phyloP scores from a whole-genome alignment of 2,329 filamentous ascomycete genomes.

The Penicillium glabrum region DNA sequence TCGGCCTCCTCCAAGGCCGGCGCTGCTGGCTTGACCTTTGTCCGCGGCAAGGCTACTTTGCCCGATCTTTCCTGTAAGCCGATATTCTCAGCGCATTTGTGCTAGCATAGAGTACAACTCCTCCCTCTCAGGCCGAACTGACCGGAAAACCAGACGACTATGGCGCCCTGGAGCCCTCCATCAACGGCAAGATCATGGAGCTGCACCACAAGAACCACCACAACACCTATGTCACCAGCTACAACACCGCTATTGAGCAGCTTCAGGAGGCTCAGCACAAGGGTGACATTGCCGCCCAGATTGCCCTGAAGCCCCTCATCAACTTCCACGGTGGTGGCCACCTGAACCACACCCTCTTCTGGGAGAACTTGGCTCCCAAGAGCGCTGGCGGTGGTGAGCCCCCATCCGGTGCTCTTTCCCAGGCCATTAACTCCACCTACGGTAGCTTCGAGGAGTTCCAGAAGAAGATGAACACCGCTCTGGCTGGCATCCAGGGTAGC shows the following conservation, averaged over 20 bases:
- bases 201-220: slow-evolving; percentile 94
- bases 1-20: slow-evolving; percentile 55
- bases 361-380: slow-evolving; percentile 67
- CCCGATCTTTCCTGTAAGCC: slow-evolving; percentile 77
- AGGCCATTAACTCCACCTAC: slow-evolving; percentile 60
- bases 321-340: slow-evolving; percentile 67
- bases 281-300: slow-evolving; percentile 57
- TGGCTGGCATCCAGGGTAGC: slow-evolving; percentile 65
- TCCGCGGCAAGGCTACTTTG: slow-evolving; percentile 85
- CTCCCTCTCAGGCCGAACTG: background rate
- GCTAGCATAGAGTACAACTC: background rate
- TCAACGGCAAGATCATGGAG: slow-evolving; percentile 94
- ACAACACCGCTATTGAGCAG: slow-evolving; percentile 77
- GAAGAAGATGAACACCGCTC: slow-evolving; percentile 63
- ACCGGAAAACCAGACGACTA: slow-evolving; percentile 68
- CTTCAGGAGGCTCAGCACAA: slow-evolving; percentile 58
- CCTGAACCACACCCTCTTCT: slow-evolving; percentile 65
- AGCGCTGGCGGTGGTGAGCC: slow-evolving; percentile 63
- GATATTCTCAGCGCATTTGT: background rate
- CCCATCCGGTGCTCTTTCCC: slow-evolving; percentile 57
- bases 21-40: slow-evolving; percentile 72
- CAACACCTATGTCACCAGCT: slow-evolving; percentile 87
- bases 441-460: slow-evolving; percentile 61
- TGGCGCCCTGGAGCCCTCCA: slow-evolving; percentile 79
- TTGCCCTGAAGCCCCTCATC: slow-evolving; percentile 60